phyloP scores from a whole-genome alignment of 2,329 filamentous ascomycete genomes.

The Clonostachys rosea region DNA sequence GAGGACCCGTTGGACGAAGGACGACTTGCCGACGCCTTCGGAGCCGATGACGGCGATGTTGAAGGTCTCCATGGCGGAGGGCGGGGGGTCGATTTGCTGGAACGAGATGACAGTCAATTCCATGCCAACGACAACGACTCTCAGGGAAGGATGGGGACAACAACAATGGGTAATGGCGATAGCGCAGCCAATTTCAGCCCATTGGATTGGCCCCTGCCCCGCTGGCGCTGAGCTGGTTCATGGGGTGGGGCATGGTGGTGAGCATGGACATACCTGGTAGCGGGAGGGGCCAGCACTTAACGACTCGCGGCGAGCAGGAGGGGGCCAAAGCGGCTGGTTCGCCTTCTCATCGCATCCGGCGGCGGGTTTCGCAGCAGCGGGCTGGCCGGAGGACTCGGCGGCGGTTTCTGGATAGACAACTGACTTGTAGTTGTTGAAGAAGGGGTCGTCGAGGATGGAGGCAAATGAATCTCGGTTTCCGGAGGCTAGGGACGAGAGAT shows the following conservation, averaged over 20 bases:
- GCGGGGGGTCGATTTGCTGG: neutral
- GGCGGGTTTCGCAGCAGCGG: neutral
- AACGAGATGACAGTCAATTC: neutral
- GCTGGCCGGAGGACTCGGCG: conserved; percentile 8
- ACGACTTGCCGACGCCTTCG: conserved; percentile 63
- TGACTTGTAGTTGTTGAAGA: conserved; percentile 30
- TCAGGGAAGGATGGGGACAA: neutral
- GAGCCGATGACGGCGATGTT: conserved; percentile 65
- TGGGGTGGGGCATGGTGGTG: conserved; percentile 3
- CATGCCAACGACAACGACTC: neutral
- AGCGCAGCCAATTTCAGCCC: conserved; percentile 1
- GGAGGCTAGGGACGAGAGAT: neutral
- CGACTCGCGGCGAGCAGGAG: conserved; percentile 40
- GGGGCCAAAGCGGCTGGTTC: conserved; percentile 31
- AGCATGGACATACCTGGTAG: conserved; percentile 26
- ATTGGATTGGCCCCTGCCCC: neutral
- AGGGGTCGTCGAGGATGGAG: conserved; percentile 51
- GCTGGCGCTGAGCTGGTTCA: neutral
- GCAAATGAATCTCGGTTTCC: conserved; percentile 38
- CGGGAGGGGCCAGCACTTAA: conserved; percentile 31
- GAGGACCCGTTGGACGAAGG: conserved; percentile 61
- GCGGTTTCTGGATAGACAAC: conserved; percentile 5
- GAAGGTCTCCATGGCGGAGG: conserved; percentile 49
- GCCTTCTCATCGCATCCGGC: conserved; percentile 11
- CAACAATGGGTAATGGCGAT: conserved; percentile 11